Base-by-base conservation (phyloP, 257 asterid species). In the Solanum chmielewskii region DNA sequence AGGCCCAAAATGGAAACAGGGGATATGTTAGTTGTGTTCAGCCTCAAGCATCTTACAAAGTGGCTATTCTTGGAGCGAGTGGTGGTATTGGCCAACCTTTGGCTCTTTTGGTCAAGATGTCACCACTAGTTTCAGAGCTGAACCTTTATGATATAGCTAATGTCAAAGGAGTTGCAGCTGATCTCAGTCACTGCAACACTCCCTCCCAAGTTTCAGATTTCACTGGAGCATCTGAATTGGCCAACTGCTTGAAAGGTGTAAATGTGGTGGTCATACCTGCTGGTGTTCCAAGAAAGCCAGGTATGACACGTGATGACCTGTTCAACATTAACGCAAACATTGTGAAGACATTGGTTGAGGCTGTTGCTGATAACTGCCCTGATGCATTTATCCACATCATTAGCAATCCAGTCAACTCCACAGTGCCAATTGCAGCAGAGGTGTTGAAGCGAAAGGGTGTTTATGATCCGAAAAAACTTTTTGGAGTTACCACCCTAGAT, bases 1-100 rank as follows among this genome's bases (percentile, higher is more conserved):
- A 88, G 60, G 91, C 92, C 9, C 89, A 87, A 73, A 91, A 87
- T 56, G 89, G 31, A 74, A 85, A 71, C 86, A 84, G 87, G 45
- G 91, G 91, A 85, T 86, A 93, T 37, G 87, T 75, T 90, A 89
- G 49, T 71, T 81, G 20, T 81, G 92, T 93, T 88, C 97, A 92
- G 91, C 94, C 94, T n/a, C 96, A 90, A 41, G 98, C 98, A 15
- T 93, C 98, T n/a, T 95, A 94, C 86, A 93, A 93, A 91, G 97
- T 93, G 74, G 96, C 98, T 7, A 76, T 94, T 88, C 96, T 94
- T 47, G 98, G 98, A 88, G 97, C 98, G 73, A 91, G 91, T 35
- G 98, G 98, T 21, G 98, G 98, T 77, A 94, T 95, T 60, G 98
- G 98, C 86, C 98, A 94, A 90, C 98, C 98, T 7, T 92, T 95